Percentiles rank a stretch among this genome's conserved stretches.
Evolutionary conservation across 108 stramenopile species (phyloP).

Genomic region (Craspedostauros australis): DNA sequence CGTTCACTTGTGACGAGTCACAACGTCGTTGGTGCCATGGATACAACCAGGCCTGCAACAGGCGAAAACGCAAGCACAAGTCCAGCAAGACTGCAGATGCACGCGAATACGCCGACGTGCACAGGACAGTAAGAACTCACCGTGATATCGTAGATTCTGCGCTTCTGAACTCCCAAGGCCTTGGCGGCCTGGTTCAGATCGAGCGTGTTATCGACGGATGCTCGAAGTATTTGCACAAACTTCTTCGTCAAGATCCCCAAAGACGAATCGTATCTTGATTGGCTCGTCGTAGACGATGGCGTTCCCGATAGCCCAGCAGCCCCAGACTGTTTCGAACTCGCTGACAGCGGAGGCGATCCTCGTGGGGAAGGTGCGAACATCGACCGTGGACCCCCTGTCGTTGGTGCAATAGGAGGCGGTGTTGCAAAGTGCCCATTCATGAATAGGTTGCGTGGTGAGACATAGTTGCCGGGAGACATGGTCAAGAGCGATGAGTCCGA

Average conservation of each 20-base stretch:
- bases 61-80: not conserved
- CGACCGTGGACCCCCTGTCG: too few relatives aligned
- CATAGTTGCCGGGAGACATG: too few relatives aligned
- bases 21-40: not conserved
- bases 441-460: too few relatives aligned
- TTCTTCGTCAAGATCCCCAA: slow-evolving; percentile 87
- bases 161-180: slow-evolving; percentile 83
- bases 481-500: too few relatives aligned
- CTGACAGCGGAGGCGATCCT: too few relatives aligned
- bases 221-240: slow-evolving; percentile 74
- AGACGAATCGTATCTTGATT: slow-evolving; percentile 77
- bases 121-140: slow-evolving; percentile 8
- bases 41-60: not conserved
- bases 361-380: too few relatives aligned
- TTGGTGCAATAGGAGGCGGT: too few relatives aligned
- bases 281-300: slow-evolving; percentile 26
- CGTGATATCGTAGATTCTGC: slow-evolving; percentile 93
- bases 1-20: not conserved
- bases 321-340: slow-evolving; percentile 7
- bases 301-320: slow-evolving; percentile 18
- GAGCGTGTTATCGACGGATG: slow-evolving; percentile 46
- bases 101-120: not conserved
- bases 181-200: slow-evolving; percentile 88
- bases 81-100: not conserved
- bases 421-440: too few relatives aligned